phyloP scores from a whole-genome alignment of 192 early-diverging fungal species.

The Jimgerdemannia flammicorona region DNA sequence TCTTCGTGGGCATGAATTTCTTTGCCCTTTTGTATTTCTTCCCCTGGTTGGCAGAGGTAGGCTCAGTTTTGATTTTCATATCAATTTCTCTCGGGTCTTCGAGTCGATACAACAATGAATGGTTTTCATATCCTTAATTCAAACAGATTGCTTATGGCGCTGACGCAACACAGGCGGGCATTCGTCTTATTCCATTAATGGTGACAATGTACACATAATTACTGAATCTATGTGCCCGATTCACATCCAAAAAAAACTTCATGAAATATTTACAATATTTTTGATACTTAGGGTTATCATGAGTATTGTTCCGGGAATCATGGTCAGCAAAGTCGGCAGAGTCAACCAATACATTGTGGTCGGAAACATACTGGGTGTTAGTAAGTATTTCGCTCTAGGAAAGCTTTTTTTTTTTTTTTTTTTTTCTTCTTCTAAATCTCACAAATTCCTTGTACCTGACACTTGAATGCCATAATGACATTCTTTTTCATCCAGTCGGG shows the following conservation, averaged over 20 bases:
- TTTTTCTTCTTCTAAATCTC: background rate
- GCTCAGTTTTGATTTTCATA: too few relatives aligned
- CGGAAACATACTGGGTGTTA: slow-evolving; percentile 47
- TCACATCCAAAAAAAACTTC: too few relatives aligned
- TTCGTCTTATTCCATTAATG: slow-evolving; percentile 63
- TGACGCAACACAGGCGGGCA: slow-evolving; percentile 49
- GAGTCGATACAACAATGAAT: too few relatives aligned
- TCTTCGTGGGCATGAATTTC: slow-evolving; percentile 55
- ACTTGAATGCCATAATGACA: too few relatives aligned
- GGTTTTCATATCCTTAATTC: too few relatives aligned
- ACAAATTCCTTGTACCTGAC: too few relatives aligned
- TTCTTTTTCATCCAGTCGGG: slow-evolving; percentile 13
- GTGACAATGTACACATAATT: slow-evolving; percentile 24
- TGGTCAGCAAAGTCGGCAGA: slow-evolving; percentile 48
- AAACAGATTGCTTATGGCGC: slow-evolving; percentile 49
- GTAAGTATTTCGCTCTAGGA: too few relatives aligned
- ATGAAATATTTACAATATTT: too few relatives aligned
- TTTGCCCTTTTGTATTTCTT: slow-evolving; percentile 59
- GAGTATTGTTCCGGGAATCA: slow-evolving; percentile 48
- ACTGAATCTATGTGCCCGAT: too few relatives aligned
- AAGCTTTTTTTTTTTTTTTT: background rate
- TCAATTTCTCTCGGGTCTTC: too few relatives aligned
- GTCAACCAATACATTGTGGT: slow-evolving; percentile 45
- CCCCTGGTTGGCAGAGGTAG: slow-evolving; percentile 37
- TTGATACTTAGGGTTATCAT: slow-evolving; percentile 26